Evolutionary conservation across 1,139 yeast species (phyloP).

Genomic region (Magnusiomyces suaveolens): DNA sequence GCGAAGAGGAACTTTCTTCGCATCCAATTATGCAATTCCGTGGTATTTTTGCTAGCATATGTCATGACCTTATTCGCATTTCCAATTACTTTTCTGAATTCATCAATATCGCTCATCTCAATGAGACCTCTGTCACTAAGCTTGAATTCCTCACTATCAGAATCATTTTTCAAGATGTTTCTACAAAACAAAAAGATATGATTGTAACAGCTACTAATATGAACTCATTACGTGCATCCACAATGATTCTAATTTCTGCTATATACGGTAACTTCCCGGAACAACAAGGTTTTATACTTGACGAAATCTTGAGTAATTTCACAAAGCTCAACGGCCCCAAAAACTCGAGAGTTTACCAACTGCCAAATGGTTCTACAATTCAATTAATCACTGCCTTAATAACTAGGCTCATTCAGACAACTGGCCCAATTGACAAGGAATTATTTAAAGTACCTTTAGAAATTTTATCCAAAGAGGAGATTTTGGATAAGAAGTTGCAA

Average conservation of each 20-base stretch:
- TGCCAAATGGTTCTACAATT: slow-evolving; percentile 40
- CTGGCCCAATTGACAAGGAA: slow-evolving; percentile 27
- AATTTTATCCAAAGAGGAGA: slow-evolving; percentile 13
- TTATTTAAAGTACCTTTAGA: slow-evolving; percentile 14
- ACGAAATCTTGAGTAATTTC: slow-evolving; percentile 48
- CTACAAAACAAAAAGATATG: slow-evolving; percentile 25
- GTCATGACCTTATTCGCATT: slow-evolving; percentile 18
- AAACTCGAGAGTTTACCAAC: slow-evolving; percentile 37
- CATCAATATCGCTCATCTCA: slow-evolving; percentile 24
- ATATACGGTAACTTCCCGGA: slow-evolving; percentile 22
- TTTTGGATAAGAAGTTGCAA: neutral
- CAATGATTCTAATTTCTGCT: slow-evolving; percentile 35
- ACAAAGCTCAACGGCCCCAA: slow-evolving; percentile 41
- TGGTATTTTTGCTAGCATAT: slow-evolving; percentile 15
- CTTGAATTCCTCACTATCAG: slow-evolving; percentile 42
- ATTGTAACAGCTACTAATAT: slow-evolving; percentile 26
- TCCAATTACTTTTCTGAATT: slow-evolving; percentile 19
- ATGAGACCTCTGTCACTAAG: slow-evolving; percentile 42
- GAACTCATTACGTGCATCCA: slow-evolving; percentile 32
- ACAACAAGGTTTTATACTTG: slow-evolving; percentile 51
- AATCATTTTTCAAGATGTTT: slow-evolving; percentile 31
- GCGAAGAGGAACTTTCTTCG: slow-evolving; percentile 7
- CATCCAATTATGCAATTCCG: slow-evolving; percentile 11
- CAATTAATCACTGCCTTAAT: slow-evolving; percentile 42
- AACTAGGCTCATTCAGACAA: slow-evolving; percentile 39